A percentile compares a stretch with the other conserved stretches of the same genome.
These are phyloP conservation scores for Tricholoma terreum DNA, from an alignment of 768 basidiomycete genomes.

Conservation along the genomic window DNA sequence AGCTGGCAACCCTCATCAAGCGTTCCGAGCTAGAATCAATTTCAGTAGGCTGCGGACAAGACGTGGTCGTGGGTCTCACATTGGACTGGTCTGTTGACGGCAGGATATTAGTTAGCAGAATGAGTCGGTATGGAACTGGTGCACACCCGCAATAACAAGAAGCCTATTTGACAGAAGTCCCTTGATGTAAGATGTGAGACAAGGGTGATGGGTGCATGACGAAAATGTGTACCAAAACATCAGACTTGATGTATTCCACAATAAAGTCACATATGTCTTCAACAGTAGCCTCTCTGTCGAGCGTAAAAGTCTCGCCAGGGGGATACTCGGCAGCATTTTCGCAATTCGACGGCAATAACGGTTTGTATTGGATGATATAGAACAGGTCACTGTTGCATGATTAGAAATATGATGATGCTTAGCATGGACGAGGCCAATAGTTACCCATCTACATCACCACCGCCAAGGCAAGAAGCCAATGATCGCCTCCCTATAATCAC, in stretches of 20 bases:
- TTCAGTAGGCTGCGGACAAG: neutral
- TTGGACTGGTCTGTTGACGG: conserved; percentile 60
- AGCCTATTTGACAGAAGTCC: conserved; percentile 68
- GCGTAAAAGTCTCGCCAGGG: conserved; percentile 30
- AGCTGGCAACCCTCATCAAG: conserved; percentile 51
- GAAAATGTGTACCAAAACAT: conserved; percentile 56
- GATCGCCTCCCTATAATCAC: conserved; percentile 52
- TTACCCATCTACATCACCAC: conserved; percentile 82
- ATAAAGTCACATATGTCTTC: conserved; percentile 78
- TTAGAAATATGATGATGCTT: neutral
- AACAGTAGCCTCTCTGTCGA: conserved; percentile 52
- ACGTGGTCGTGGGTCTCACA: conserved; percentile 30
- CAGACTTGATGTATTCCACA: conserved; percentile 81
- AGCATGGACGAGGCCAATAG: conserved; percentile 5
- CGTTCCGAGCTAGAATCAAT: conserved; percentile 50
- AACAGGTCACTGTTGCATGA: conserved; percentile 54
- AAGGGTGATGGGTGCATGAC: neutral
- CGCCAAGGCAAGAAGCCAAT: conserved; percentile 65
- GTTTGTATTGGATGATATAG: conserved; percentile 53
- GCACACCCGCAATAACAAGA: conserved; percentile 66
- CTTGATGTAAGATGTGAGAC: conserved; percentile 32
- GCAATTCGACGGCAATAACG: conserved; percentile 51
- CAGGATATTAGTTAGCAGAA: conserved; percentile 1
- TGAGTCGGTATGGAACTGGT: neutral
- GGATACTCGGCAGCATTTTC: conserved; percentile 53